Conservation (phyloP, 169 alveolate species). For the Eimeria praecox region DNA sequence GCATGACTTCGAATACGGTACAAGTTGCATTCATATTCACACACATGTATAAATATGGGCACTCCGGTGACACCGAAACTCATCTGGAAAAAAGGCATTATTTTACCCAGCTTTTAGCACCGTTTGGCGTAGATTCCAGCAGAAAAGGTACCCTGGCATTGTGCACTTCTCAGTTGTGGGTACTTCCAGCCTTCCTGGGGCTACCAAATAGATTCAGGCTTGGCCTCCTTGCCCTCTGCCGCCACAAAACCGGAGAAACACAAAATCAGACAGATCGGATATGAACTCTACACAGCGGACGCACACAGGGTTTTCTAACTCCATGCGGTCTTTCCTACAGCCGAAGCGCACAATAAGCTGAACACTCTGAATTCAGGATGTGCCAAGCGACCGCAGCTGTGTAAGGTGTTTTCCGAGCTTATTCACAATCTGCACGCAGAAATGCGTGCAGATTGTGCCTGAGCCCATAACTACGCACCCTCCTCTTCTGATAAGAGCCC, state of each 20-base stretch:
- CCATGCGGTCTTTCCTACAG: neutral
- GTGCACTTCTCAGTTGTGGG: neutral
- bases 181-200: neutral
- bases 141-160: neutral
- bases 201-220: neutral
- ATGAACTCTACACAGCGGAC: neutral
- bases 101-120: neutral
- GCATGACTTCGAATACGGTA: too few species aligned
- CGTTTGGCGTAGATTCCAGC: too few species aligned
- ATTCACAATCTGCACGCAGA: too few species aligned
- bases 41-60: neutral
- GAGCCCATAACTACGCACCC: too few species aligned
- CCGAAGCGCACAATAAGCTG: neutral
- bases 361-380: neutral
- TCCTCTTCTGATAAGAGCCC: too few species aligned
- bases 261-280: neutral
- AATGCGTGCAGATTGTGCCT: too few species aligned
- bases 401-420: too few species aligned
- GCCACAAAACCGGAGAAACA: neutral
- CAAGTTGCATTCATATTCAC: too few species aligned
- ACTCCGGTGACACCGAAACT: neutral
- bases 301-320: neutral
- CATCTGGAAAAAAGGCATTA: neutral
- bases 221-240: neutral
- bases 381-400: too few species aligned